phyloP scores from a whole-genome alignment of 2,329 filamentous ascomycete species.

The Tolypocladium endophyticum region DNA sequence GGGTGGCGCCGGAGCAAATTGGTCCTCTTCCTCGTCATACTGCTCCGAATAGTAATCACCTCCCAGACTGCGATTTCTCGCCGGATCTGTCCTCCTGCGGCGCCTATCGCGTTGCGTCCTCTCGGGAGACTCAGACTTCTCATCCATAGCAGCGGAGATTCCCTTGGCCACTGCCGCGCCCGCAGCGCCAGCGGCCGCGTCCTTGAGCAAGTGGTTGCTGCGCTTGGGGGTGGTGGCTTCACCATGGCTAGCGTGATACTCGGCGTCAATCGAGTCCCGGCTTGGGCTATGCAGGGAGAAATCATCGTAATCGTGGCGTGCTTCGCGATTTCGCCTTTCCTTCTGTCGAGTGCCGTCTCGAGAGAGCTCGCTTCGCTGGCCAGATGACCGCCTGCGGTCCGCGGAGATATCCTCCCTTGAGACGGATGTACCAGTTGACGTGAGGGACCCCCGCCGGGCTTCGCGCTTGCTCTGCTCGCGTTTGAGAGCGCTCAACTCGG shows the following conservation, averaged over 20 bases:
- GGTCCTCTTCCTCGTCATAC: constrained; percentile 43
- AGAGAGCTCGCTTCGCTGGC: constrained; percentile 39
- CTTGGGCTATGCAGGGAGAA: constrained; percentile 36
- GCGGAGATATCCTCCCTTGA: constrained; percentile 47
- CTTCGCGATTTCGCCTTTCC: constrained; percentile 40
- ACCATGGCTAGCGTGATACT: constrained; percentile 19
- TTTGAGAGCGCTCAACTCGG: constrained; percentile 84
- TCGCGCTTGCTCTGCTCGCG: constrained; percentile 75
- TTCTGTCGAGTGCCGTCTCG: constrained; percentile 39
- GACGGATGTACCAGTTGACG: constrained; percentile 42
- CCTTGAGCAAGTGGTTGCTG: constrained; percentile 31
- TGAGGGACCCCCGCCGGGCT: constrained; percentile 55
- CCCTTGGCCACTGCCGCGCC: constrained; percentile 23
- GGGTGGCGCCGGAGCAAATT: constrained; percentile 48
- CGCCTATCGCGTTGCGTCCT: constrained; percentile 40
- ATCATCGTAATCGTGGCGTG: constrained; percentile 42
- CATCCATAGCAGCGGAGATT: constrained; percentile 22
- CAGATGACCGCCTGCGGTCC: constrained; percentile 51
- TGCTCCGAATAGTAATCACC: constrained; percentile 37
- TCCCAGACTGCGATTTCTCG: constrained; percentile 31
- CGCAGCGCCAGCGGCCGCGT: constrained; percentile 34
- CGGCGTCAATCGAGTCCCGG: constrained; percentile 33
- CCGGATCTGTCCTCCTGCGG: constrained; percentile 39
- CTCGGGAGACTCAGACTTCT: constrained; percentile 35
- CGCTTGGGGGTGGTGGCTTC: constrained; percentile 34